Evolutionary conservation across 2,329 filamentous ascomycete genomes (phyloP).

Genomic region (Trichophyton rubrum): DNA sequence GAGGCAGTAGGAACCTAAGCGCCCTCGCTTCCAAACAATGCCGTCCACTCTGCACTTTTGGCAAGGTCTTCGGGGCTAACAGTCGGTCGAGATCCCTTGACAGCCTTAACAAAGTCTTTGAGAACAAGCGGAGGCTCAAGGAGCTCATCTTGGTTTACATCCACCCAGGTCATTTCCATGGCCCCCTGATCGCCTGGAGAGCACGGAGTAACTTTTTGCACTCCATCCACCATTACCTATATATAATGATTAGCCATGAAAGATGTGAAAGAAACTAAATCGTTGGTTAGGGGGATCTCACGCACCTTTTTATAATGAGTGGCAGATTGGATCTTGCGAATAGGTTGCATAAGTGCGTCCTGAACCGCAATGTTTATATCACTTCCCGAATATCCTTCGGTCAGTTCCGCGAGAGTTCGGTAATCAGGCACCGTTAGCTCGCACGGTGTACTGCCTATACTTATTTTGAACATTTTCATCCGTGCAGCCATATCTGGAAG

Average conservation of each 20-base stretch:
- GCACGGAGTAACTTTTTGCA: constrained; percentile 61
- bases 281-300: not conserved
- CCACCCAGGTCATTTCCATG: constrained; percentile 86
- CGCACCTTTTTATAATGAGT: constrained; percentile 91
- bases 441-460: constrained; percentile 85
- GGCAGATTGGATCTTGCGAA: constrained; percentile 90
- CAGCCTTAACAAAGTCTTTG: constrained; percentile 87
- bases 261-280: not conserved
- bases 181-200: constrained; percentile 80
- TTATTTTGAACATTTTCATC: constrained; percentile 90
- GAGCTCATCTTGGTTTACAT: constrained; percentile 70
- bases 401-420: constrained; percentile 63
- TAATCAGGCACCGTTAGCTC: constrained; percentile 68
- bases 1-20: constrained; percentile 30
- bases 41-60: constrained; percentile 82
- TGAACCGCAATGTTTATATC: constrained; percentile 96
- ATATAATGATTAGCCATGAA: not conserved
- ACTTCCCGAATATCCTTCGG: constrained; percentile 88
- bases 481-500: constrained; percentile 77
- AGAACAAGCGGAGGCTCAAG: constrained; percentile 74
- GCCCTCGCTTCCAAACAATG: constrained; percentile 90
- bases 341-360: constrained; percentile 92
- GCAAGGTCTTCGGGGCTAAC: constrained; percentile 77
- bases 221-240: constrained; percentile 57
- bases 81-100: constrained; percentile 77